Conservation (phyloP, 2,329 filamentous ascomycete species). For the Myriosclerotinia scirpicola region DNA sequence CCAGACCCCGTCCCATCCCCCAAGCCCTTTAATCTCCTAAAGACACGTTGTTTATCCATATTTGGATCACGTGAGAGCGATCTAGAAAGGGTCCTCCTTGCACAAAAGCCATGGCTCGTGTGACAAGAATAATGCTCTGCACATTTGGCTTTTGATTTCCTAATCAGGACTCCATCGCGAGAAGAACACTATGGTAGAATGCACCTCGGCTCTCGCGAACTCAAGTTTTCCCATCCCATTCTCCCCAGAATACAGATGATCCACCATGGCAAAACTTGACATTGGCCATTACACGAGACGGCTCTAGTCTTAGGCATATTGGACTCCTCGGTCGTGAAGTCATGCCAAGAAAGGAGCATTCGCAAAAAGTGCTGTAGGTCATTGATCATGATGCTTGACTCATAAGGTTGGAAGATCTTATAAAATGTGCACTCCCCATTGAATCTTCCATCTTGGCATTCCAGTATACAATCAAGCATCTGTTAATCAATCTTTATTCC, state of each 20-base stretch:
- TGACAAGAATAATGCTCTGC: background rate
- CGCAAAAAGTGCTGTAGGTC: background rate
- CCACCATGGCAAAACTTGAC: background rate
- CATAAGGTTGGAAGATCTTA: background rate
- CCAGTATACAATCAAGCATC: background rate
- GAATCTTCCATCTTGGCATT: background rate
- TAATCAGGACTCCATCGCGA: conserved; percentile 7
- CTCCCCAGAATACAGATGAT: background rate
- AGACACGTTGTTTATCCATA: no score
- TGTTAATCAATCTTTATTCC: background rate
- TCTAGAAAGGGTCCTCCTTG: background rate
- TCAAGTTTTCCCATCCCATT: no score
- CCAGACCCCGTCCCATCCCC: no score
- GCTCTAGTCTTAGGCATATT: background rate
- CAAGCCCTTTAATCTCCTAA: no score
- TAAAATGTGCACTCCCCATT: background rate
- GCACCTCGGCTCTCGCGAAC: no score
- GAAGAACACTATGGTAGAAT: background rate
- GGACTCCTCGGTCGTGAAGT: background rate
- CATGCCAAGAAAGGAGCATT: background rate
- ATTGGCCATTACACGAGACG: no score
- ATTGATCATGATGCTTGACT: background rate
- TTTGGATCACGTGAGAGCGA: background rate
- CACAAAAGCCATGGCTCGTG: background rate
- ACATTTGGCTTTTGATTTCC: background rate